Evolutionary conservation across 2,329 filamentous ascomycete species (phyloP).

Genomic region (Beauveria medogensis): DNA sequence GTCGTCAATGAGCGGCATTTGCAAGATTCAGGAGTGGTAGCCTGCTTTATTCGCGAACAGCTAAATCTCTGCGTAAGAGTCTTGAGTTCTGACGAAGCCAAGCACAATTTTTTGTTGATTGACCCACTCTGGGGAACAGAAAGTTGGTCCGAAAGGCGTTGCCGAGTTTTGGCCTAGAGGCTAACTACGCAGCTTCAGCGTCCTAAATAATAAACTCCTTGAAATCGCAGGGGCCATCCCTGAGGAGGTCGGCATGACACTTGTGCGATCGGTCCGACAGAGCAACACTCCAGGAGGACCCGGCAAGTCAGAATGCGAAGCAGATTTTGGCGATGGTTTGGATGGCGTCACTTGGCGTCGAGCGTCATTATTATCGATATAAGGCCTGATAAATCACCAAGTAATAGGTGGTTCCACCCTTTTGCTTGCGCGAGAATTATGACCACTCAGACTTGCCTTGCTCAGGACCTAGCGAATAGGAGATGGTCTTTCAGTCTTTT

Average conservation of each 20-base stretch:
- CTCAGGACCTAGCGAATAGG: background rate
- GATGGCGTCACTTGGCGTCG: constrained; percentile 70
- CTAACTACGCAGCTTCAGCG: constrained; percentile 65
- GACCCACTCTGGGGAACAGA: constrained; percentile 82
- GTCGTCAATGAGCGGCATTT: constrained; percentile 70
- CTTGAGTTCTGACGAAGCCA: constrained; percentile 72
- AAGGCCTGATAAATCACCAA: no score
- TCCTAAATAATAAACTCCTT: background rate
- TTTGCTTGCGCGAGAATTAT: constrained; percentile 40
- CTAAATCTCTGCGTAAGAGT: constrained; percentile 74
- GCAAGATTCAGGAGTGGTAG: constrained; percentile 69
- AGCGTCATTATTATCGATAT: constrained; percentile 20
- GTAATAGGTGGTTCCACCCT: no score
- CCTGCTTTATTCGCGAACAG: constrained; percentile 74
- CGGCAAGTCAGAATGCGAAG: constrained; percentile 16
- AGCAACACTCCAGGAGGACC: background rate
- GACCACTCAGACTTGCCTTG: constrained; percentile 32
- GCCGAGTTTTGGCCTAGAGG: constrained; percentile 34
- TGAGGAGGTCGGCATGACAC: background rate
- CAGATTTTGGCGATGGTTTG: constrained; percentile 34
- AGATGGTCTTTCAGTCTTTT: background rate
- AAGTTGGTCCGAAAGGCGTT: constrained; percentile 81
- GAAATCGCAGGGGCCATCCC: background rate
- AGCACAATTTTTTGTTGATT: constrained; percentile 86
- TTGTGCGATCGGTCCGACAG: constrained; percentile 1